A percentile compares a stretch with the other conserved stretches of the same genome.
Evolutionary conservation across 768 basidiomycete genomes (phyloP).

Genomic region (Tubosaeta sp.): DNA sequence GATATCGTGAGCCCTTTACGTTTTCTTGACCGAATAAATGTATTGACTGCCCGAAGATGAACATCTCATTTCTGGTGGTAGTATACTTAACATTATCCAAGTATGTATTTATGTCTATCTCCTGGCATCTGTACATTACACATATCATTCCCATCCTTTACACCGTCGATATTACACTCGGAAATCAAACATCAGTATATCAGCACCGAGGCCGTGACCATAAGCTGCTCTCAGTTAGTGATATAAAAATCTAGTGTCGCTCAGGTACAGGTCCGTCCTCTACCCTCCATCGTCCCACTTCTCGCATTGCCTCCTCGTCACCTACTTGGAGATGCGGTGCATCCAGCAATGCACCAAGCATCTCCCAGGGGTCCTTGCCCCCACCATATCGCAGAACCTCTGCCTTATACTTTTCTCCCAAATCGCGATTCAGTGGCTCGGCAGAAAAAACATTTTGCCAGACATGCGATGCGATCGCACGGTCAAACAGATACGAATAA

Average conservation of each 20-base stretch:
- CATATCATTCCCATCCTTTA: too few species aligned
- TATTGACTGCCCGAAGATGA: slow-evolving; percentile 9
- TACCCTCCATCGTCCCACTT: slow-evolving; percentile 86
- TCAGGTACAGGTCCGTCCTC: slow-evolving; percentile 65
- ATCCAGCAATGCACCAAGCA: slow-evolving; percentile 72
- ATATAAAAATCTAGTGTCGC: slow-evolving; percentile 44
- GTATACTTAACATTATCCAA: slow-evolving; percentile 17
- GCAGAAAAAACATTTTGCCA: slow-evolving; percentile 72
- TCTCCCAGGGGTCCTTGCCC: slow-evolving; percentile 89
- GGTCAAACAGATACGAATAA: slow-evolving; percentile 95
- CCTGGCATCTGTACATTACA: neutral
- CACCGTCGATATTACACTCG: too few species aligned
- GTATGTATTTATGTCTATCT: slow-evolving; percentile 7
- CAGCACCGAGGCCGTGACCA: too few species aligned
- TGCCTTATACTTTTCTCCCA: slow-evolving; percentile 77
- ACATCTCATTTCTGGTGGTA: neutral
- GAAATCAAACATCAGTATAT: slow-evolving; percentile 4
- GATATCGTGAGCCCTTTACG: slow-evolving; percentile 3
- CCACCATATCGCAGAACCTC: slow-evolving; percentile 82
- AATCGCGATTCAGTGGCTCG: slow-evolving; percentile 64
- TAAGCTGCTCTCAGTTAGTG: too few species aligned
- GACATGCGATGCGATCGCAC: slow-evolving; percentile 91
- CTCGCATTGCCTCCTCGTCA: slow-evolving; percentile 78
- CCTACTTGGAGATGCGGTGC: slow-evolving; percentile 65
- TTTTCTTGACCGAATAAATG: too few species aligned